phyloP scores from a whole-genome alignment of 257 asterid genomes.

The Ocimum tenuiflorum region DNA sequence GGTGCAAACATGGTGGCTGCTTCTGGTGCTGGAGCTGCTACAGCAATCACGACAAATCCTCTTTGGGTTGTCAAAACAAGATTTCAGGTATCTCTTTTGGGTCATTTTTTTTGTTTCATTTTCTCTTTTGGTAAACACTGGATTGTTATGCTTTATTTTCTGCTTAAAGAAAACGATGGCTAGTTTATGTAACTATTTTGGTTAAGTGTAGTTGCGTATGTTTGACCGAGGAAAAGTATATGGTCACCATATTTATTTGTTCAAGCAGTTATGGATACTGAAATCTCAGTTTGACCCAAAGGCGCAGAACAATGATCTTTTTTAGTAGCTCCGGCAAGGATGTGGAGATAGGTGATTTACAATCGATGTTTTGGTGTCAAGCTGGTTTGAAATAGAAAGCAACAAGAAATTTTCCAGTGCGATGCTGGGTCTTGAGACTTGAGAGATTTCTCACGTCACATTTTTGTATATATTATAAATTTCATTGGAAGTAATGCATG shows the following conservation, averaged over 20 bases:
- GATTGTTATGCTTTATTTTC: conserved; percentile 2
- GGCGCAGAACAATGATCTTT: neutral
- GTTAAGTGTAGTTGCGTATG: neutral
- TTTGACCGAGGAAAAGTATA: neutral
- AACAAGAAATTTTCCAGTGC: neutral
- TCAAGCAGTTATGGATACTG: neutral
- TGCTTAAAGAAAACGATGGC: neutral
- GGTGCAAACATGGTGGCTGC: conserved; percentile 90
- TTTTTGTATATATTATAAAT: neutral
- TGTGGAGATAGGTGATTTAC: neutral
- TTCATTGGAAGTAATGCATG: neutral
- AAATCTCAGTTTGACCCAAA: conserved; percentile 7
- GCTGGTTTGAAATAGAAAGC: neutral
- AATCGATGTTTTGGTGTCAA: neutral
- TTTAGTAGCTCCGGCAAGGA: neutral
- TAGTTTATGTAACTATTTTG: neutral
- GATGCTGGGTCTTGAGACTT: neutral
- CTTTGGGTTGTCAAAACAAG: conserved; percentile 98
- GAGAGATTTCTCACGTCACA: neutral
- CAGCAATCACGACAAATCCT: conserved; percentile 83
- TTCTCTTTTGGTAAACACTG: neutral
- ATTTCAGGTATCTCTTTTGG: conserved; percentile 53
- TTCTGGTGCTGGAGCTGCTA: conserved; percentile 95
- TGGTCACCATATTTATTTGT: neutral
- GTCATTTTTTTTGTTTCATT: neutral